Base-by-base conservation (phyloP, 345 rosid genomes). In the Brassica cretica region DNA sequence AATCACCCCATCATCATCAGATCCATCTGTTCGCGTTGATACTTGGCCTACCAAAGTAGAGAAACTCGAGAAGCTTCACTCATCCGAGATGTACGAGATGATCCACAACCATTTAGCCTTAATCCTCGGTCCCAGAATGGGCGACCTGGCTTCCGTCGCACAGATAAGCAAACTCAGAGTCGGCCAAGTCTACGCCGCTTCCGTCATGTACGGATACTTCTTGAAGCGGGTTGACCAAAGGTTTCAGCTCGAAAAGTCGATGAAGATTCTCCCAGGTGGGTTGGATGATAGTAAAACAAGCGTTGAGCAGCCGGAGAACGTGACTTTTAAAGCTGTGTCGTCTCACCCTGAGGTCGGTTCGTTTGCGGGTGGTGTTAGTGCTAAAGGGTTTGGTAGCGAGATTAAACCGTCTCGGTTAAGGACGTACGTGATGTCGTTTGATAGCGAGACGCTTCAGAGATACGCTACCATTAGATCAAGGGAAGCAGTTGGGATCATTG, bases 131-230 rank as follows among this genome's bases (percentile, higher is more conserved):
- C 91, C 82, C 74, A 84, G 91, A 12, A 64, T 86, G 35, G 90
- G 84, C 70, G 94, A 91, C 68, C 63, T 83, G 33, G 64, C 80
- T 1, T 78, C 91, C 8, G 85, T 91, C 24, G 97, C 92, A 3
- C 88, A 89, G 80, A 91, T 91, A 59, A 91, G 91, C 88, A 95
- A 93, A 71, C 88, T 90, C 77, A 83, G 97, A 83, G 94, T 88
- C 63, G 99, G 99, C 8, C 99, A 95, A 85, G 96, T 95, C 16
- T 95, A 95, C 72, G 99, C 99, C 56, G 99, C 99, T 3, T 93
- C 99, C 0, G 98, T 90, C 58, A 95, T 95, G 98, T 93, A 90
- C 70, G 99, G 99, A 8, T 95, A 95, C 78, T 95, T 95, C 86
- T 89, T 95, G 41, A 95, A 90, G 84, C 87, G 97, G 6, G 92